Evolutionary conservation across 768 basidiomycete species (phyloP).

Genomic region (Glaciozyma martinii): DNA sequence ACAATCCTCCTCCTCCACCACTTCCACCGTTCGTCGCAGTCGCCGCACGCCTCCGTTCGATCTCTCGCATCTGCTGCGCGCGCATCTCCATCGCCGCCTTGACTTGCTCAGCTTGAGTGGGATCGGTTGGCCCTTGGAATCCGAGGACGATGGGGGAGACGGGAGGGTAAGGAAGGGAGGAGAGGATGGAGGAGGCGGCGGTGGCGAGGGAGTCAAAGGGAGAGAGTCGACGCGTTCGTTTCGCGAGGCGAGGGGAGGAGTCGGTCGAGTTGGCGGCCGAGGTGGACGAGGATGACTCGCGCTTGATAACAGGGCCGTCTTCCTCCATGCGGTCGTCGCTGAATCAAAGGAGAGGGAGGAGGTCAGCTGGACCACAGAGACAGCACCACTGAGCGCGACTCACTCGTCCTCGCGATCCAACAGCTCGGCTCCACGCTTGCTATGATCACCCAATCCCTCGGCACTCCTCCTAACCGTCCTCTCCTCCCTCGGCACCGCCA

Average conservation of each 20-base stretch:
- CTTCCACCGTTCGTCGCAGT: background rate
- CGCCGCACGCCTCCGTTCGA: background rate
- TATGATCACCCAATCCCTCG: too few species aligned
- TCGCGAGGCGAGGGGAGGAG: background rate
- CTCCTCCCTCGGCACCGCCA: too few species aligned
- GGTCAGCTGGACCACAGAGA: too few species aligned
- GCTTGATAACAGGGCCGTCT: background rate
- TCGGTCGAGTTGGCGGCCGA: background rate
- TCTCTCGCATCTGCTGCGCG: slow-evolving; percentile 1
- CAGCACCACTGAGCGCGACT: too few species aligned
- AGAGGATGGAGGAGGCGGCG: background rate
- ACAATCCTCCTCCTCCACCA: background rate
- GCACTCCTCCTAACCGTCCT: too few species aligned
- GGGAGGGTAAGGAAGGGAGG: background rate
- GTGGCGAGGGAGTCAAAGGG: slow-evolving; percentile 1
- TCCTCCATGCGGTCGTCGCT: too few species aligned
- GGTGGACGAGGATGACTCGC: background rate
- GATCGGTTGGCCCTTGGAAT: background rate
- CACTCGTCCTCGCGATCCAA: too few species aligned
- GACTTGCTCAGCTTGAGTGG: background rate
- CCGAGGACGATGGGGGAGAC: background rate
- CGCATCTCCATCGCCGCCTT: background rate
- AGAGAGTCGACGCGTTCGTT: background rate
- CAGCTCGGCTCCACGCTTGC: too few species aligned
- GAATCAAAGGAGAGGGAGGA: too few species aligned